Percentiles rank a stretch among this genome's conserved stretches.
Conservation (phyloP, 257 asterid genomes). For the Scutellaria galericulata region DNA sequence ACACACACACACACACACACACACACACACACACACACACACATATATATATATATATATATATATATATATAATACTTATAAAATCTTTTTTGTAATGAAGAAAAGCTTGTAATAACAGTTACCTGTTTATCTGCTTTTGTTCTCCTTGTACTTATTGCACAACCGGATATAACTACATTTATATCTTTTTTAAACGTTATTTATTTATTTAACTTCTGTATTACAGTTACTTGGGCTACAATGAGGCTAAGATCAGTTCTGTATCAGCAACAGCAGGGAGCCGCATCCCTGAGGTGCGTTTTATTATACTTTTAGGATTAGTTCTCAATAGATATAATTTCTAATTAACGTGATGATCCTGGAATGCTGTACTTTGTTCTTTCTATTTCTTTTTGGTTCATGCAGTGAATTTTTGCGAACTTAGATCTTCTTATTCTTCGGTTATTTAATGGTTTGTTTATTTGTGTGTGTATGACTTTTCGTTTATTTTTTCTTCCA, state of each 20-base stretch:
- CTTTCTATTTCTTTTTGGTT: constrained; percentile 12
- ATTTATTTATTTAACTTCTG: constrained; percentile 14
- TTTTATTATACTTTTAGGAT: constrained; percentile 31
- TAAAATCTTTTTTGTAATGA: neutral
- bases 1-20: too few relatives aligned
- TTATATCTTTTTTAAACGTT: neutral
- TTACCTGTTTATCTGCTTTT: constrained; percentile 5
- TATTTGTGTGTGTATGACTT: neutral
- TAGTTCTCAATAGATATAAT: constrained; percentile 12
- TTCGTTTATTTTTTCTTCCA: too few relatives aligned
- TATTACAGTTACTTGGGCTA: constrained; percentile 53
- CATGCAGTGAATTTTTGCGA: constrained; percentile 7
- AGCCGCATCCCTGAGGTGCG: constrained; percentile 59
- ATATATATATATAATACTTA: neutral
- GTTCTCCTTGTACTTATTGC: constrained; percentile 9
- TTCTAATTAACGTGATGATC: neutral
- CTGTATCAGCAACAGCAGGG: constrained; percentile 52
- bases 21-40: neutral
- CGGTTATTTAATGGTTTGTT: neutral
- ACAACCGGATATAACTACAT: neutral
- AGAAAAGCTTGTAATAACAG: neutral
- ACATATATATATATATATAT: neutral
- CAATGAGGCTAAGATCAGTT: constrained; percentile 49
- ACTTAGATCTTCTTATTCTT: neutral
- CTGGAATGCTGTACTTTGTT: neutral